Evolutionary conservation across 805 yeast genomes (phyloP), one percentile per base, ranked within the genome.

Genomic region (Myxozyma mucilagina): DNA sequence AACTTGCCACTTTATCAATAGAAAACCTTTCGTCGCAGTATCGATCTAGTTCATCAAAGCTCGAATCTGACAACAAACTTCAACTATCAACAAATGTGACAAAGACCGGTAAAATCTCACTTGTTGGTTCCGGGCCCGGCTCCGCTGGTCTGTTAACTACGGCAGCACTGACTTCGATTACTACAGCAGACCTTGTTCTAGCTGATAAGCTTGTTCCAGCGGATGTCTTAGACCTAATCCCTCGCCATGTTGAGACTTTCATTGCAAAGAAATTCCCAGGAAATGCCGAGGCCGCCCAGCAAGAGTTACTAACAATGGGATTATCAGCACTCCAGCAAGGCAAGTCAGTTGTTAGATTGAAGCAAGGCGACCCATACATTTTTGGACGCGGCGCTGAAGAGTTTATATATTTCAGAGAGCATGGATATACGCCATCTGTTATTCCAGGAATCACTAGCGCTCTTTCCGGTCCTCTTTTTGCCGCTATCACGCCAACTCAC

Each of bases 341-440:
- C 14, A 80, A 83, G 69, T 84, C 83, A 59, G 97, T 93, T 1
- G 96, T 93, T 2, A 79, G 98, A 60, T 80, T 93, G 67, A 93
- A 93, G 73, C 98, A 93, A 75, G 98, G 98, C 38, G 98, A 93
- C 73, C 98, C 98, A 9, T 93, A 90, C 73, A 89, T 93, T 36
- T 93, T 90, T 72, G 98, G 98, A 3, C 84, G 98, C 65, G 98
- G 98, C 47, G 97, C 97, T 44, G 98, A 93, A 75, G 98, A 93
- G 70, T 89, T 74, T 72, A 69, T 83, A 9, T 92, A 79, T 71
- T 93, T 93, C 74, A 70, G 79, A 34, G 69, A 78, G 24, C 82
- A 87, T 68, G 97, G 96, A 0, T 90, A 70, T 68, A 78, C 73
- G 18, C 96, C 97, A 14, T 68, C 73, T 4, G 97, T 93, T 1